Evolutionary conservation across 768 basidiomycete species (phyloP).

Genomic region (Pisolithus albus): DNA sequence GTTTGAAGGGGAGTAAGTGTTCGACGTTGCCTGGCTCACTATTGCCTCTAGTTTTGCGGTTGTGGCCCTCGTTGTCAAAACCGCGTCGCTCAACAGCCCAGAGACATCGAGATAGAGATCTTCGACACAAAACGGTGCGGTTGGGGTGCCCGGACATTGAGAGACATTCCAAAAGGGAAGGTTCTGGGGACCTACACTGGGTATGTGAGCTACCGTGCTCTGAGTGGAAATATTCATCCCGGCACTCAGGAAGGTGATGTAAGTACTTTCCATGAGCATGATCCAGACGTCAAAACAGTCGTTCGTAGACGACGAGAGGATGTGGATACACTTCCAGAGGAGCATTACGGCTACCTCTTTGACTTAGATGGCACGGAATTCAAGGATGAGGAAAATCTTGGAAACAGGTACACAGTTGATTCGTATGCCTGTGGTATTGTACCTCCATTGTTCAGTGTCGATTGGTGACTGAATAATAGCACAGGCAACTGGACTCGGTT

Average conservation of each 20-base stretch:
- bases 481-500: constrained; percentile 75
- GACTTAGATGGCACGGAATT: constrained; percentile 56
- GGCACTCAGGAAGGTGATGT: constrained; percentile 41
- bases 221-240: constrained; percentile 2
- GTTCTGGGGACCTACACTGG: constrained; percentile 67
- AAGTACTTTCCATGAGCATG: constrained; percentile 12
- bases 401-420: constrained; percentile 48
- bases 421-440: constrained; percentile 43
- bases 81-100: constrained; percentile 54
- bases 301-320: constrained; percentile 36
- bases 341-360: constrained; percentile 45
- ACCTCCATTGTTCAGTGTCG: background rate
- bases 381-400: constrained; percentile 27
- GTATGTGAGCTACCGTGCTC: constrained; percentile 28
- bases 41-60: constrained; percentile 33
- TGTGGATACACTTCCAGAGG: constrained; percentile 31
- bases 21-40: background rate
- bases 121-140: constrained; percentile 56
- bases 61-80: constrained; percentile 46
- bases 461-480: constrained; percentile 4
- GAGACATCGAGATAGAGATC: constrained; percentile 53
- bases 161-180: constrained; percentile 41
- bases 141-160: constrained; percentile 56
- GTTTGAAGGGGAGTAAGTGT: constrained; percentile 26
- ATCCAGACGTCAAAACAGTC: background rate